phyloP scores from a whole-genome alignment of 2,329 filamentous ascomycete species.

The Pseudopyricularia javanii region DNA sequence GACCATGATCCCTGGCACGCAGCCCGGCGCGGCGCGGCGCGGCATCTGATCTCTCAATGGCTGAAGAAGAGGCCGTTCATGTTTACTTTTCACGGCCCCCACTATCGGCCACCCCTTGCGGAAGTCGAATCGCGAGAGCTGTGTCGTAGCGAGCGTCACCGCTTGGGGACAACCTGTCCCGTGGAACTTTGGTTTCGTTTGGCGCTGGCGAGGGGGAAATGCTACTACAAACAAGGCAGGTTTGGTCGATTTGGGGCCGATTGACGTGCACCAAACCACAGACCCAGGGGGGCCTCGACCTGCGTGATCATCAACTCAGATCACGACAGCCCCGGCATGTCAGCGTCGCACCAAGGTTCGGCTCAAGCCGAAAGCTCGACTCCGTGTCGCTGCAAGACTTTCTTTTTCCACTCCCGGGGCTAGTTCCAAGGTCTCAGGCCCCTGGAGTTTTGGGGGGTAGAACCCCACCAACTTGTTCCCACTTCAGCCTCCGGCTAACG shows the following conservation, averaged over 20 bases:
- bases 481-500: background rate
- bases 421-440: background rate
- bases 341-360: background rate
- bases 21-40: no score
- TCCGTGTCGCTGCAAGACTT: background rate
- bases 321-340: background rate
- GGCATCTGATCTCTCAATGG: no score
- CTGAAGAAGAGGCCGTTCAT: background rate
- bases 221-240: background rate
- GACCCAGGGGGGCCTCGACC: background rate
- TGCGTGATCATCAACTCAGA: background rate
- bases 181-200: background rate
- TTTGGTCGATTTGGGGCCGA: background rate
- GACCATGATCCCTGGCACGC: background rate
- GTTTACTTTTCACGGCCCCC: background rate
- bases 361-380: background rate
- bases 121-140: background rate
- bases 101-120: background rate
- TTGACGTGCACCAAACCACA: no score
- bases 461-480: background rate
- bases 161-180: background rate
- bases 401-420: no score
- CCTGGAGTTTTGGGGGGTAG: no score
- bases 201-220: background rate
- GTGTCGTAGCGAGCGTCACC: background rate